Percentiles rank a stretch among this genome's conserved stretches.
Evolutionary conservation across 1,284 basidiomycete species (phyloP).

Genomic region (Uromyces viciae-fabae): DNA sequence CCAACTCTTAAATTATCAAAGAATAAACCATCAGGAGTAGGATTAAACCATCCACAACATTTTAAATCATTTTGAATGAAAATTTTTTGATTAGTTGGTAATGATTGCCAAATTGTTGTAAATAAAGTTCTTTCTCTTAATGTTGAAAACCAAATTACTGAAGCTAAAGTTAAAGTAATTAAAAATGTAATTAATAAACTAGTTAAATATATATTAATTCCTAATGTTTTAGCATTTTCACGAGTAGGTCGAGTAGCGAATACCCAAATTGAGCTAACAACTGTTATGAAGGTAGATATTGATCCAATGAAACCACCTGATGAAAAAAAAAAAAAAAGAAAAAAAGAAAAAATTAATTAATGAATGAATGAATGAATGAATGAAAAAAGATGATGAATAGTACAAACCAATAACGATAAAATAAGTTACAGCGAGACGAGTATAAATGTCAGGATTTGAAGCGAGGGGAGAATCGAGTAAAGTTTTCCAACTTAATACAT

Average conservation of each 20-base stretch:
- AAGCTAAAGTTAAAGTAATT: conserved; percentile 21
- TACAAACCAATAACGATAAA: conserved; percentile 18
- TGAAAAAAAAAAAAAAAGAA: neutral
- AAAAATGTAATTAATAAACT: conserved; percentile 10
- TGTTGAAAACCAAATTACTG: conserved; percentile 39
- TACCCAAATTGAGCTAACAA: conserved; percentile 29
- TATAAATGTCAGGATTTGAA: conserved; percentile 23
- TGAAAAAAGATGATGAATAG: neutral
- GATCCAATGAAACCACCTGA: conserved; percentile 26
- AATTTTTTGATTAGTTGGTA: conserved; percentile 6
- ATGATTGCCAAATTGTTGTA: conserved; percentile 23
- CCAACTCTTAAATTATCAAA: neutral
- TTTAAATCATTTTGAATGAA: conserved; percentile 37
- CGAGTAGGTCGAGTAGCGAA: conserved; percentile 26
- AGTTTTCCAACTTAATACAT: conserved; percentile 20
- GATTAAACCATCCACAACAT: conserved; percentile 44
- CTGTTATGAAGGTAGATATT: conserved; percentile 5
- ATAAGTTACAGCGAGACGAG: conserved; percentile 6
- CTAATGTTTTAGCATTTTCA: conserved; percentile 23
- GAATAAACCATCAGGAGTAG: conserved; percentile 25
- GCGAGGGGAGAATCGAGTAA: neutral
- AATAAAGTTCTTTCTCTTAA: conserved; percentile 19
- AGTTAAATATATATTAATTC: conserved; percentile 16
- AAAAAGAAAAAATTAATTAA: no score
- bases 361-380: no score